These are phyloP conservation scores for Colletotrichum ledebouriae DNA, from an alignment of 2,329 filamentous ascomycete genomes.

Conservation along the genomic window DNA sequence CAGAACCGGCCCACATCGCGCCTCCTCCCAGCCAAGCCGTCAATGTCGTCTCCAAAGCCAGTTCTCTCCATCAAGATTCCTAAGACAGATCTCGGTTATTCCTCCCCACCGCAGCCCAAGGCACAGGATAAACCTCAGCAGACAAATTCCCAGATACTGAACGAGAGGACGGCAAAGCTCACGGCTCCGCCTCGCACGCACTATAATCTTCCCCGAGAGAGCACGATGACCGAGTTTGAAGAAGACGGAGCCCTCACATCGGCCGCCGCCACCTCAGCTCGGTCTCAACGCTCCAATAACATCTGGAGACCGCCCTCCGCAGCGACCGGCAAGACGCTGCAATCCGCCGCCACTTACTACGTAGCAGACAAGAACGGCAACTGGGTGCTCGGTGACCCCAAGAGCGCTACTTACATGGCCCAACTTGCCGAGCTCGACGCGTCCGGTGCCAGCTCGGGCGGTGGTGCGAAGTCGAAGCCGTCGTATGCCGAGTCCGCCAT, in stretches of 20 bases:
- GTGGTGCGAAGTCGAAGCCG: slow-evolving; percentile 34
- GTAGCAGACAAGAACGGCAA: slow-evolving; percentile 67
- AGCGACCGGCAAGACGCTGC: slow-evolving; percentile 50
- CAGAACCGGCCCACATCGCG: slow-evolving; percentile 54
- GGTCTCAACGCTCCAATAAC: slow-evolving; percentile 53
- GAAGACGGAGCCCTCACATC: slow-evolving; percentile 59
- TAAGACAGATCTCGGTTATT: slow-evolving; percentile 28
- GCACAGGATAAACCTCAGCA: slow-evolving; percentile 32
- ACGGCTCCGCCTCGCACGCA: slow-evolving; percentile 40
- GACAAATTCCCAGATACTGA: slow-evolving; percentile 40
- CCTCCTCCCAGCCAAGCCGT: slow-evolving; percentile 58
- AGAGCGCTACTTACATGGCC: slow-evolving; percentile 45
- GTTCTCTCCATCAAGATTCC: slow-evolving; percentile 58
- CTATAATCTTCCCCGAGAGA: slow-evolving; percentile 51
- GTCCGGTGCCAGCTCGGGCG: slow-evolving; percentile 40
- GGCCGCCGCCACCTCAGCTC: slow-evolving; percentile 32
- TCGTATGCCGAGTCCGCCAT: slow-evolving; percentile 40
- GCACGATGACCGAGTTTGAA: slow-evolving; percentile 66
- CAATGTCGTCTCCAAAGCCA: slow-evolving; percentile 53
- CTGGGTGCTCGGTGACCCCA: slow-evolving; percentile 63
- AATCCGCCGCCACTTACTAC: slow-evolving; percentile 62
- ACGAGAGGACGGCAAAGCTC: slow-evolving; percentile 36
- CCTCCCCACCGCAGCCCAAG: slow-evolving; percentile 28
- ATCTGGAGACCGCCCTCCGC: slow-evolving; percentile 65
- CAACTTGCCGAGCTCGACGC: slow-evolving; percentile 47